Conservation (phyloP, 2,329 filamentous ascomycete genomes). For the Pseudocercospora vitis region DNA sequence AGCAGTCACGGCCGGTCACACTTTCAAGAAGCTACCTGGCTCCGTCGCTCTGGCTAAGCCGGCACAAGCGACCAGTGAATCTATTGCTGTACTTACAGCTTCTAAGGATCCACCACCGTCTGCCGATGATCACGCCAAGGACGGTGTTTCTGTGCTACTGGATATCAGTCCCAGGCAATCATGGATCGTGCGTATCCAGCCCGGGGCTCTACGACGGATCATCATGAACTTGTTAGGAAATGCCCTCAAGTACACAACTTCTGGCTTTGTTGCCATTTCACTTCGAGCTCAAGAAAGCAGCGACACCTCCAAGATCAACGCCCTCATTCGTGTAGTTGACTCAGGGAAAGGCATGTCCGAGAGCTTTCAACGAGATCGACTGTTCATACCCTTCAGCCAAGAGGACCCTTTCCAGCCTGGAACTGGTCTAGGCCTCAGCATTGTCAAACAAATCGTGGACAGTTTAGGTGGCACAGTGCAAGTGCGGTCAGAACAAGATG, state of each 20-base stretch:
- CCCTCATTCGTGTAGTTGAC: constrained; percentile 30
- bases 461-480: constrained; percentile 61
- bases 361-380: constrained; percentile 33
- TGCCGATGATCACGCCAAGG: background rate
- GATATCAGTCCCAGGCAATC: constrained; percentile 42
- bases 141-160: constrained; percentile 46
- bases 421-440: constrained; percentile 39
- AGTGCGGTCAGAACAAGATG: constrained; percentile 50
- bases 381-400: constrained; percentile 40
- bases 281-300: constrained; percentile 35
- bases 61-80: constrained; percentile 3
- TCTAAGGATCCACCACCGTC: constrained; percentile 2
- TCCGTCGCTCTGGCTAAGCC: constrained; percentile 13
- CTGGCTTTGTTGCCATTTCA: constrained; percentile 44
- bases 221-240: constrained; percentile 51
- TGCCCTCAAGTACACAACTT: constrained; percentile 49
- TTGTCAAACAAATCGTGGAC: constrained; percentile 54
- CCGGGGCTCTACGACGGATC: constrained; percentile 49
- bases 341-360: constrained; percentile 39
- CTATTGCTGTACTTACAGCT: constrained; percentile 9
- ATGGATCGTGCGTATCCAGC: constrained; percentile 49
- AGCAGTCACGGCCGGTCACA: constrained; percentile 55
- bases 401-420: constrained; percentile 37
- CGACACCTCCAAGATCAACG: constrained; percentile 20
- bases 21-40: constrained; percentile 37